Evolutionary conservation across 257 asterid genomes (phyloP).

Genomic region (Nicotiana noctiflora): DNA sequence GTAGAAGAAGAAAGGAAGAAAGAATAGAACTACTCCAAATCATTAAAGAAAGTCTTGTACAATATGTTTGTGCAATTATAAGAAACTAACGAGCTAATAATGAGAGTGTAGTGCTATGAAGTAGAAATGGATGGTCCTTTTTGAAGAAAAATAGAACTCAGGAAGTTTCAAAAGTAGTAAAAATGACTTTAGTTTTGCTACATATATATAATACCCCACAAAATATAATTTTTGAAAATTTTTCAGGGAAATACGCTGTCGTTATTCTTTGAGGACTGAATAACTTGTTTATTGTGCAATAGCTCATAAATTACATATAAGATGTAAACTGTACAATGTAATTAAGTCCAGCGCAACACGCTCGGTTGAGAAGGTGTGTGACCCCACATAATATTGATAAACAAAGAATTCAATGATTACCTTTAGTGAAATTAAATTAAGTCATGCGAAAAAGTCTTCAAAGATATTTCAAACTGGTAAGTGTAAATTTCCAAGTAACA

Average conservation of each 20-base stretch:
- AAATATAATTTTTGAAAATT: background rate
- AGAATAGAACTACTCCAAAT: background rate
- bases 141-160: background rate
- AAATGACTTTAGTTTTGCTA: background rate
- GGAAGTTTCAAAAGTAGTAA: background rate
- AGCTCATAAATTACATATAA: too few species aligned
- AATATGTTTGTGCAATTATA: background rate
- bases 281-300: too few species aligned
- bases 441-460: background rate
- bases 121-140: background rate
- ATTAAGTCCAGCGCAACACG: too few species aligned
- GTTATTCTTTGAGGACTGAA: too few species aligned
- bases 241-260: too few species aligned
- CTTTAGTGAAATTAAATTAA: background rate
- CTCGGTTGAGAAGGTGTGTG: too few species aligned
- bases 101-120: background rate
- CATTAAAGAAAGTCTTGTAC: background rate
- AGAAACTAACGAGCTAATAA: background rate
- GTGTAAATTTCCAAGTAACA: background rate
- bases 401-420: background rate
- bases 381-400: background rate
- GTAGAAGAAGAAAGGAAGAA: background rate
- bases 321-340: fast-evolving
- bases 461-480: background rate
- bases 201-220: background rate